These are phyloP conservation scores for Wickerhamomyces sp. DNA, from an alignment of 1,139 yeast species.

Conservation along the genomic window DNA sequence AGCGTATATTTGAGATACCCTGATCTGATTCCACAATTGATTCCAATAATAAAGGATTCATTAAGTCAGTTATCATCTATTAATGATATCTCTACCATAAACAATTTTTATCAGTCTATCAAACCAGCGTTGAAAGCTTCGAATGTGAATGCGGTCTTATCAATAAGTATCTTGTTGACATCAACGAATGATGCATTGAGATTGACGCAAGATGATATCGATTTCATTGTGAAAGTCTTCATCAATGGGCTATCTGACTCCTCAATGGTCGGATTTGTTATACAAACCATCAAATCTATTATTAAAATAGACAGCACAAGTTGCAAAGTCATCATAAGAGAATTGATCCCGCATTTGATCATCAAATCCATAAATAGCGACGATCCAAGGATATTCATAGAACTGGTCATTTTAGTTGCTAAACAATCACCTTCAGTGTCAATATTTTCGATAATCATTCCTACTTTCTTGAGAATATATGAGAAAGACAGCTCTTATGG, in stretches of 20 bases:
- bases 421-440: constrained; percentile 30
- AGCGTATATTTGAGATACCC: constrained; percentile 9
- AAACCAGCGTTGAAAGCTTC: constrained; percentile 25
- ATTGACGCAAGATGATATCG: constrained; percentile 38
- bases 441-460: constrained; percentile 16
- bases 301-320: constrained; percentile 2
- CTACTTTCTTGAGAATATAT: constrained; percentile 12
- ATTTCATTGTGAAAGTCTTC: constrained; percentile 55
- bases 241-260: constrained; percentile 21
- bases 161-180: constrained; percentile 58
- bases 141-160: constrained; percentile 32
- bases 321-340: constrained; percentile 9
- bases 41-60: constrained; percentile 56
- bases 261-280: constrained; percentile 17
- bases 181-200: constrained; percentile 42
- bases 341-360: constrained; percentile 13
- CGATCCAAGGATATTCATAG: constrained; percentile 46
- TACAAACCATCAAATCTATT: constrained; percentile 20
- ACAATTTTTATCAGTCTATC: constrained; percentile 37
- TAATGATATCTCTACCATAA: constrained; percentile 29
- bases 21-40: constrained; percentile 44
- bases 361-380: constrained; percentile 10
- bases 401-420: constrained; percentile 47
- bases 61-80: constrained; percentile 31
- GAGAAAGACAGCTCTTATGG: constrained; percentile 23